Evolutionary conservation across 257 asterid genomes (phyloP).

Genomic region (Penstemon davidsonii): DNA sequence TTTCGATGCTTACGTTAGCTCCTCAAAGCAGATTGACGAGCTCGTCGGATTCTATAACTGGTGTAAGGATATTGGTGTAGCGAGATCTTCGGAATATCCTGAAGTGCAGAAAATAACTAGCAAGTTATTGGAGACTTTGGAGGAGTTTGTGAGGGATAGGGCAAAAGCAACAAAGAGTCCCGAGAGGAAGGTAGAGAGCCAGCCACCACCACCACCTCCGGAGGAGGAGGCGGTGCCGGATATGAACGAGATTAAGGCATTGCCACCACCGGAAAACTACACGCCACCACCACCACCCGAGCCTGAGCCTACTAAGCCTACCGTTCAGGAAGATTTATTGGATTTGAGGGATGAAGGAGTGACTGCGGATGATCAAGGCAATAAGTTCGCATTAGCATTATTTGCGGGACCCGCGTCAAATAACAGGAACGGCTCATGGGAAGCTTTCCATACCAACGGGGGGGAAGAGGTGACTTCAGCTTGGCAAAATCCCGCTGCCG

Average conservation of each 20-base stretch:
- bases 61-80: constrained; percentile 79
- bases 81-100: constrained; percentile 68
- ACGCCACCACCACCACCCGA: constrained; percentile 60
- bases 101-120: constrained; percentile 70
- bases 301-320: constrained; percentile 61
- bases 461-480: constrained; percentile 67
- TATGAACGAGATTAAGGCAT: constrained; percentile 71
- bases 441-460: constrained; percentile 65
- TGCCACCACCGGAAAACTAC: constrained; percentile 71
- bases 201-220: constrained; percentile 32
- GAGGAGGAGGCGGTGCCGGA: constrained; percentile 55
- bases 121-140: constrained; percentile 74
- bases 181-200: constrained; percentile 49
- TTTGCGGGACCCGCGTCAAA: constrained; percentile 65
- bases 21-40: constrained; percentile 78
- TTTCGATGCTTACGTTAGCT: constrained; percentile 57
- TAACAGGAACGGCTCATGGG: constrained; percentile 70
- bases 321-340: constrained; percentile 51
- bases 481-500: constrained; percentile 91
- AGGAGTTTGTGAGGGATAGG: constrained; percentile 83
- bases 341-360: constrained; percentile 78
- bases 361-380: constrained; percentile 82
- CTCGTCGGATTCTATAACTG: constrained; percentile 61
- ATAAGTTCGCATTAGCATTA: constrained; percentile 70
- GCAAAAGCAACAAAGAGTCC: constrained; percentile 76